These are phyloP conservation scores for Fraxinus quadrangulata DNA, from an alignment of 257 asterid species.

Conservation along the genomic window DNA sequence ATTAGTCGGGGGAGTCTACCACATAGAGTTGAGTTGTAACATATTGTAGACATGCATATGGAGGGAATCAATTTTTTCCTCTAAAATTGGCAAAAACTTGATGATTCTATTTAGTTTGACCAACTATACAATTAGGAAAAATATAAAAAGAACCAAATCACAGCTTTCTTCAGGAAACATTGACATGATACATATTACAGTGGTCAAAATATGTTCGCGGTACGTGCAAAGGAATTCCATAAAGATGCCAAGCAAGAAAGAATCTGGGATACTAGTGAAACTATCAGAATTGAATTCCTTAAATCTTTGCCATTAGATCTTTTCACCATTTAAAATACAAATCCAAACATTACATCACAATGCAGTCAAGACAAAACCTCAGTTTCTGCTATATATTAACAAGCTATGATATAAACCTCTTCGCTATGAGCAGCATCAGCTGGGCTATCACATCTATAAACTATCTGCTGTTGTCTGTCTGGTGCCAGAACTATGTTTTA, in stretches of 20 bases:
- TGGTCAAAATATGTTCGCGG: background rate
- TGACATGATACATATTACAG: background rate
- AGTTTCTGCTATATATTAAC: background rate
- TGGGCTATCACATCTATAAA: background rate
- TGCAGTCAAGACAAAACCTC: background rate
- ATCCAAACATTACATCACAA: background rate
- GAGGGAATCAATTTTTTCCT: background rate
- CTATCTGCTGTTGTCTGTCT: too few species aligned
- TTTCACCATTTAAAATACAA: background rate
- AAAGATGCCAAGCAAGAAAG: background rate
- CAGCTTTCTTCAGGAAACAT: background rate
- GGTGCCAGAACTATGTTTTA: background rate
- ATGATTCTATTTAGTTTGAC: background rate
- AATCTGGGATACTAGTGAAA: background rate
- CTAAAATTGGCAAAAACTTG: background rate
- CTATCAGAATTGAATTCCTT: background rate
- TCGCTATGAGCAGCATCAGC: background rate
- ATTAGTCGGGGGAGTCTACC: background rate
- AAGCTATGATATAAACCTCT: background rate
- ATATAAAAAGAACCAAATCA: background rate
- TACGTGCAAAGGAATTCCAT: background rate
- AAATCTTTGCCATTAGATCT: background rate
- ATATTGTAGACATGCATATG: background rate
- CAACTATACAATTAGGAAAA: background rate
- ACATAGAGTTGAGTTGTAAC: background rate